These are phyloP conservation scores for Crepidotus sp. DNA, from an alignment of 1,284 basidiomycete genomes.

Conservation along the genomic window DNA sequence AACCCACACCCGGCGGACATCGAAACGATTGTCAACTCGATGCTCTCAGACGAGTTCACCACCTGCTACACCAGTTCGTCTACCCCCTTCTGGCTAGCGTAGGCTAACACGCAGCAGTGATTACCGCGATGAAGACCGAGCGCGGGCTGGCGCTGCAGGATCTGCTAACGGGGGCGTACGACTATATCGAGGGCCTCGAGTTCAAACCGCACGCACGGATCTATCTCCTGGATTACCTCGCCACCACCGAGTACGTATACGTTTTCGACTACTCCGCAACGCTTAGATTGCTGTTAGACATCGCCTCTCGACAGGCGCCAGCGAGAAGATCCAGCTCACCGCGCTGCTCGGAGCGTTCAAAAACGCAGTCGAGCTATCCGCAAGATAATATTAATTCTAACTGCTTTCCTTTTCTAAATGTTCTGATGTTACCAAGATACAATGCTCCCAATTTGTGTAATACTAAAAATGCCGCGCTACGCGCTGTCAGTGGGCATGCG, in stretches of 20 bases:
- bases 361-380: conserved; percentile 73
- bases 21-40: conserved; percentile 86
- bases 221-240: conserved; percentile 86
- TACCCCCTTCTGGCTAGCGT: neutral
- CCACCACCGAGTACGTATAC: conserved; percentile 74
- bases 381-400: conserved; percentile 20
- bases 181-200: conserved; percentile 82
- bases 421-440: conserved; percentile 6
- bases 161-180: conserved; percentile 88
- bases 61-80: conserved; percentile 78
- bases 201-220: conserved; percentile 81
- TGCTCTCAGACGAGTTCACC: conserved; percentile 96
- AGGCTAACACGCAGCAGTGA: conserved; percentile 45
- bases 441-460: conserved; percentile 2
- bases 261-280: neutral
- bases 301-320: conserved; percentile 86
- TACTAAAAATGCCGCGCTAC: neutral
- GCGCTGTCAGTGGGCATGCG: conserved; percentile 15
- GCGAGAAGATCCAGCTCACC: conserved; percentile 90
- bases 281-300: conserved; percentile 47
- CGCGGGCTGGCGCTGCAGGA: conserved; percentile 94
- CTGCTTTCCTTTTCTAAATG: neutral
- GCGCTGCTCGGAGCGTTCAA: conserved; percentile 92
- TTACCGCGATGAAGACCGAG: conserved; percentile 80
- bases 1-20: conserved; percentile 94